phyloP scores from a whole-genome alignment of 208 protist genomes.

The Endotrypanum monterogeii region DNA sequence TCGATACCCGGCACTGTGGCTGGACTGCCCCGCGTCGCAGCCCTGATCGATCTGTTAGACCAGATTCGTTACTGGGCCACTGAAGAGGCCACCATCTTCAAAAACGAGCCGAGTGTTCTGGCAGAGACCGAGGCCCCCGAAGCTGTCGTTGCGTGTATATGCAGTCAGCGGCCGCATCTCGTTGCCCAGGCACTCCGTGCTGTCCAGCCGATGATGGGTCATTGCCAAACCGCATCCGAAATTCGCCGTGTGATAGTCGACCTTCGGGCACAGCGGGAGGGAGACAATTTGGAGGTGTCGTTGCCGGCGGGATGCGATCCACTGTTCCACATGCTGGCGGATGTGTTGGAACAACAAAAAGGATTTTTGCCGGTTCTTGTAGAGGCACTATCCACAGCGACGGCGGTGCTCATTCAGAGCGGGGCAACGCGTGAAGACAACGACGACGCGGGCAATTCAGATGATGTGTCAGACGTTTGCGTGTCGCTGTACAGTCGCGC shows the following conservation, averaged over 20 bases:
- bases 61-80: slow-evolving; percentile 72
- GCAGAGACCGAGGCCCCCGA: slow-evolving; percentile 60
- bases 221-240: slow-evolving; percentile 56
- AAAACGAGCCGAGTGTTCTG: slow-evolving; percentile 51
- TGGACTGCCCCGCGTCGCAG: slow-evolving; percentile 37
- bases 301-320: slow-evolving; percentile 11
- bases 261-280: slow-evolving; percentile 7
- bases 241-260: slow-evolving; percentile 35
- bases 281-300: not conserved
- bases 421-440: not conserved
- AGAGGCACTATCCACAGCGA: slow-evolving; percentile 15
- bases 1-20: slow-evolving; percentile 23
- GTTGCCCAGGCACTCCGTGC: slow-evolving; percentile 48
- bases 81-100: slow-evolving; percentile 63
- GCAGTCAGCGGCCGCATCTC: slow-evolving; percentile 46
- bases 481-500: not conserved
- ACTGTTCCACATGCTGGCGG: slow-evolving; percentile 9
- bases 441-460: not conserved
- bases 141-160: slow-evolving; percentile 45
- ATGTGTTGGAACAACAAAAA: slow-evolving; percentile 25
- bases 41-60: slow-evolving; percentile 54
- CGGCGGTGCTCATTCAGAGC: slow-evolving; percentile 15
- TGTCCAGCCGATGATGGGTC: slow-evolving; percentile 40
- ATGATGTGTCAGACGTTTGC: not conserved
- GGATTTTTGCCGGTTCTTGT: slow-evolving; percentile 21